These are phyloP conservation scores for Penicillium expansum DNA, from an alignment of 2,329 filamentous ascomycete genomes.

Conservation along the genomic window DNA sequence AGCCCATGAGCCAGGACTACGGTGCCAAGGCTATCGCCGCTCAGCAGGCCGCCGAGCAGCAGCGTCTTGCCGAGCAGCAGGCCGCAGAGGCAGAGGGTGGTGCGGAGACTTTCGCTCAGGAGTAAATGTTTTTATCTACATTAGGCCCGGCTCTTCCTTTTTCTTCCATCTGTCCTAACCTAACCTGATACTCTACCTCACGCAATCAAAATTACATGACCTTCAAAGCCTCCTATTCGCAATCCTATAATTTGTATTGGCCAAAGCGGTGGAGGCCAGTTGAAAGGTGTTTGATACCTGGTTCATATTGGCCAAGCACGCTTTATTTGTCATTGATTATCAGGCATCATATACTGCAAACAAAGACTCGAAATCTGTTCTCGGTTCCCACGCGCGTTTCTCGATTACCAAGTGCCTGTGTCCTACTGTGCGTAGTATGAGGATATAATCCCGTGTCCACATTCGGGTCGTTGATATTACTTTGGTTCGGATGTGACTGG, in stretches of 20 bases:
- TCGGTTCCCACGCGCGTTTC: not conserved
- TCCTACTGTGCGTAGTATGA: not conserved
- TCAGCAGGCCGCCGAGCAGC: slow-evolving; percentile 55
- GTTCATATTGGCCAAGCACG: not conserved
- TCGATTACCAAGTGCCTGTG: not conserved
- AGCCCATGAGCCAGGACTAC: slow-evolving; percentile 98
- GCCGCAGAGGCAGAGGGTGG: slow-evolving; percentile 48
- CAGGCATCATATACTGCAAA: not conserved
- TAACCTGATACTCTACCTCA: slow-evolving; percentile 36
- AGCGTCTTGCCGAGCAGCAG: slow-evolving; percentile 59
- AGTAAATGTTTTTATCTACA: slow-evolving; percentile 40
- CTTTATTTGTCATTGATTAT: not conserved
- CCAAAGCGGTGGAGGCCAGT: not conserved
- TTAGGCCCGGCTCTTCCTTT: slow-evolving; percentile 30
- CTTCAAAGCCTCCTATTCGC: slow-evolving; percentile 11
- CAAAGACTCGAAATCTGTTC: not conserved
- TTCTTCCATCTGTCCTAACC: slow-evolving; percentile 32
- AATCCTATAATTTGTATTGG: slow-evolving; percentile 2
- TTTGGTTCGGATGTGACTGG: not conserved
- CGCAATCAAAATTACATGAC: slow-evolving; percentile 40
- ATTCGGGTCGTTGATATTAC: no score
- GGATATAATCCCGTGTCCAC: not conserved
- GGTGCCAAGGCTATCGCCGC: slow-evolving; percentile 80
- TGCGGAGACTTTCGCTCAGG: slow-evolving; percentile 46
- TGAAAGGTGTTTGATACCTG: not conserved